Evolutionary conservation across 108 stramenopile genomes (phyloP).

Genomic region (Cylindrotheca closterium): DNA sequence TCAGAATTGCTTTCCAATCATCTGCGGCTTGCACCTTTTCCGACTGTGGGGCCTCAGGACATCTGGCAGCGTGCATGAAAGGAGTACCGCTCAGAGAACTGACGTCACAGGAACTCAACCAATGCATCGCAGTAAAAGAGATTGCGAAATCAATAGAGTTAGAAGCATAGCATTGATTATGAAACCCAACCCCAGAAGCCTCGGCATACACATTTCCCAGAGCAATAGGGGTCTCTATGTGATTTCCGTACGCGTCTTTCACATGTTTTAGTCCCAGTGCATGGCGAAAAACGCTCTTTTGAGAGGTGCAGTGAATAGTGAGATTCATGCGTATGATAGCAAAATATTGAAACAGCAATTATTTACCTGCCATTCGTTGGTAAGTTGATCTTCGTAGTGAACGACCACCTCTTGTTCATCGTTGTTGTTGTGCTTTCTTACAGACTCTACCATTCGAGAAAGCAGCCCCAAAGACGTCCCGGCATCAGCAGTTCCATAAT

Average conservation of each 20-base stretch:
- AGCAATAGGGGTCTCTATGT: no score
- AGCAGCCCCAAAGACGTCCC: slow-evolving; percentile 41
- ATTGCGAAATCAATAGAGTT: slow-evolving; percentile 44
- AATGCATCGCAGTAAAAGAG: slow-evolving; percentile 55
- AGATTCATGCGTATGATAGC: slow-evolving; percentile 20
- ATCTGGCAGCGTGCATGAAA: slow-evolving; percentile 35
- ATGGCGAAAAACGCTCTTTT: no score
- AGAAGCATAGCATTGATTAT: slow-evolving; percentile 44
- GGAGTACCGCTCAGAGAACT: slow-evolving; percentile 22
- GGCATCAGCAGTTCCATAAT: slow-evolving; percentile 59
- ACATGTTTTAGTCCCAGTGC: no score
- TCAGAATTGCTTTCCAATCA: slow-evolving; percentile 44
- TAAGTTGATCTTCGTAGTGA: slow-evolving; percentile 58
- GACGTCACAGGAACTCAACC: slow-evolving; percentile 34
- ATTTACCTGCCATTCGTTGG: slow-evolving; percentile 48
- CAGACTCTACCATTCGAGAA: slow-evolving; percentile 21
- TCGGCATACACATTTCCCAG: no score
- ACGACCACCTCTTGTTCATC: slow-evolving; percentile 37
- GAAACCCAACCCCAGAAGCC: no score
- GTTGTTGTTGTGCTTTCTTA: slow-evolving; percentile 9
- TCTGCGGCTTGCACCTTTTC: slow-evolving; percentile 37
- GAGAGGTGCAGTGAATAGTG: slow-evolving; percentile 41
- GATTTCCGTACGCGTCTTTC: no score
- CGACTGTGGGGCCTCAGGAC: slow-evolving; percentile 11
- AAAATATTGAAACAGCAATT: slow-evolving; percentile 12